A percentile compares a stretch with the other conserved stretches of the same genome.
Conservation (phyloP, 1,284 basidiomycete species). For the Entoloma clypeatum region DNA sequence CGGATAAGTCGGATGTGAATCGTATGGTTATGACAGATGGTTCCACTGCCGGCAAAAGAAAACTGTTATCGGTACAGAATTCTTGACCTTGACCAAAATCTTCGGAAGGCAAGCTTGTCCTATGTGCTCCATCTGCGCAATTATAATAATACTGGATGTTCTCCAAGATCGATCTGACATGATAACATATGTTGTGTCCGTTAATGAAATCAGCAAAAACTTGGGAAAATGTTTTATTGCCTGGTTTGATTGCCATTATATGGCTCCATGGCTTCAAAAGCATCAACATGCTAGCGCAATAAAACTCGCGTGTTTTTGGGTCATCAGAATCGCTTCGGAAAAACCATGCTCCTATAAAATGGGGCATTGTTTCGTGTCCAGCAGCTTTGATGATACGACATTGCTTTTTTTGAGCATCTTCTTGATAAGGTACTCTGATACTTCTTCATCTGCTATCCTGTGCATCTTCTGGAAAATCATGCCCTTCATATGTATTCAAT, state of each 20-base stretch:
- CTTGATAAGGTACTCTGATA: no score
- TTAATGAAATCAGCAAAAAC: conserved; percentile 21
- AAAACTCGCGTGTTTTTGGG: conserved; percentile 23
- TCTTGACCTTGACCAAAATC: no score
- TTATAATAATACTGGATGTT: conserved; percentile 37
- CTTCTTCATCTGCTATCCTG: no score
- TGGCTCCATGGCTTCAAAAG: conserved; percentile 39
- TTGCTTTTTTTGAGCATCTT: conserved; percentile 3
- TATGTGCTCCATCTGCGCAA: conserved; percentile 21
- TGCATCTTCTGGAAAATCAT: no score
- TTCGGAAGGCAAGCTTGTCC: no score
- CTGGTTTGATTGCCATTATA: conserved; percentile 26
- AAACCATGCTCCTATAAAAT: conserved; percentile 32
- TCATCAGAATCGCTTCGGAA: conserved; percentile 28
- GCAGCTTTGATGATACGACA: conserved; percentile 21
- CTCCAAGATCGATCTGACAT: conserved; percentile 16
- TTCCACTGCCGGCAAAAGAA: no score
- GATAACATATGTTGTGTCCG: background rate
- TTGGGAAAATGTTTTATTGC: conserved; percentile 21
- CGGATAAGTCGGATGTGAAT: no score
- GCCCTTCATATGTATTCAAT: conserved; percentile 26
- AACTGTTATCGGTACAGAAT: no score
- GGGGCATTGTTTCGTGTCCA: conserved; percentile 32
- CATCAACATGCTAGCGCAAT: conserved; percentile 35
- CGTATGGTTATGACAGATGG: no score